These are phyloP conservation scores for Zoysia pacifica DNA, from an alignment of 176 grass and related monocot genomes.

Conservation along the genomic window DNA sequence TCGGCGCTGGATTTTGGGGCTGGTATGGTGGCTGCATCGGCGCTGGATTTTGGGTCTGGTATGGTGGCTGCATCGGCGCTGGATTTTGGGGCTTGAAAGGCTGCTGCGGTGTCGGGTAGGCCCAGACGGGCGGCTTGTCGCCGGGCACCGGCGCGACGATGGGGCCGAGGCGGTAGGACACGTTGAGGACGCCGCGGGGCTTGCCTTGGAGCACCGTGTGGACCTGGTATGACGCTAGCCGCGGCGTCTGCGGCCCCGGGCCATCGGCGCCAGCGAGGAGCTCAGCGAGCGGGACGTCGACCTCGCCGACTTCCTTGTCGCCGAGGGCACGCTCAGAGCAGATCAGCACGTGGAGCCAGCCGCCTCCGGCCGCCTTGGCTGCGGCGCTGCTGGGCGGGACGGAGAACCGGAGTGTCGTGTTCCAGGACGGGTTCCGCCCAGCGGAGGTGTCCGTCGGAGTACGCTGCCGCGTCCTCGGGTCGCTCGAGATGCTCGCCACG, in stretches of 20 bases:
- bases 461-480: slow-evolving; percentile 50
- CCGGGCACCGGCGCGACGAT: not conserved
- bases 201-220: slow-evolving; percentile 48
- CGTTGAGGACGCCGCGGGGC: slow-evolving; percentile 52
- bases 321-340: slow-evolving; percentile 60
- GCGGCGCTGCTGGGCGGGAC: slow-evolving; percentile 52
- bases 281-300: slow-evolving; percentile 46
- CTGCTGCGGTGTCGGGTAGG: not conserved
- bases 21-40: too few species aligned
- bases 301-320: slow-evolving; percentile 74
- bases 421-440: slow-evolving; percentile 60
- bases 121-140: not conserved
- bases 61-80: not conserved
- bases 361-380: not conserved
- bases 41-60: not conserved
- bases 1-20: not conserved
- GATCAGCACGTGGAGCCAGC: slow-evolving; percentile 60
- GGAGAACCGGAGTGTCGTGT: slow-evolving; percentile 54
- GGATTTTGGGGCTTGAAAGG: not conserved
- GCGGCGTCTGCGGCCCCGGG: not conserved
- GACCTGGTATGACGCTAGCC: slow-evolving; percentile 64
- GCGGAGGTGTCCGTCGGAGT: slow-evolving; percentile 56
- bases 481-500: slow-evolving; percentile 52
- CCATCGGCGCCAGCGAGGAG: slow-evolving; percentile 30
- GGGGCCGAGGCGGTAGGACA: slow-evolving; percentile 64